Base-by-base conservation (phyloP, 768 basidiomycete genomes). In the Termitomyces sp. region DNA sequence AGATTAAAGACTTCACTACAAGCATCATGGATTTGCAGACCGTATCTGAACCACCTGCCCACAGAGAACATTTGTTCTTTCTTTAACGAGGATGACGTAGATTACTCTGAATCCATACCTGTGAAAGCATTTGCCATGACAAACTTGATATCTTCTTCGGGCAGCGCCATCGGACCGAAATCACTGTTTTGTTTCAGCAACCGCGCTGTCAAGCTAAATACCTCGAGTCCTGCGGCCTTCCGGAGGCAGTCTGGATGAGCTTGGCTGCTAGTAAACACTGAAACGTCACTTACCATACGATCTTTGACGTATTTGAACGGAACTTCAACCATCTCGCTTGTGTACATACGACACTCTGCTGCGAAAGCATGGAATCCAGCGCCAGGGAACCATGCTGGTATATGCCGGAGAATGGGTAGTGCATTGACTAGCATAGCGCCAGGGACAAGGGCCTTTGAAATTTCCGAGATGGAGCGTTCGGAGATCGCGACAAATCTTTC, bases 71-170 rank as follows among this genome's bases (percentile, higher is more conserved):
- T 52, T n/a, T 15, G n/a, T n/a, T 35, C 2, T 26, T n/a, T 15
- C 42, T 9, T 28, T 15, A 17, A 30, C 3, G 30, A 19, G 2
- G 4, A n/a, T n/a, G 14, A 21, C 15, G 35, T 35, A 15, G 3
- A 14, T 51, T 2, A 28, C 10, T 21, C 32, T 17, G 11, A 1
- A 7, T 40, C 11, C 30, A 52, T 45, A 58, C 60, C 62, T 40
- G 46, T 26, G 28, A 58, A 61, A 3, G 57, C 45, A 24, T 57
- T 57, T 5, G 57, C 59, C 35, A 38, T 26, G 11, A 60, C 49
- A 3, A 28, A 45, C 19, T 63, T 63, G 30, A 61, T 35, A 32
- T 56, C 54, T 40, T 48, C 57, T 26, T 61, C 60, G 11, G 32
- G 42, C 5, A 38, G 42, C 9, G 45, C 24, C 5, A 32, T 44